A percentile compares a stretch with the other conserved stretches of the same genome.
Conservation (phyloP, 1,284 basidiomycete genomes). For the Spongiforma sp. region DNA sequence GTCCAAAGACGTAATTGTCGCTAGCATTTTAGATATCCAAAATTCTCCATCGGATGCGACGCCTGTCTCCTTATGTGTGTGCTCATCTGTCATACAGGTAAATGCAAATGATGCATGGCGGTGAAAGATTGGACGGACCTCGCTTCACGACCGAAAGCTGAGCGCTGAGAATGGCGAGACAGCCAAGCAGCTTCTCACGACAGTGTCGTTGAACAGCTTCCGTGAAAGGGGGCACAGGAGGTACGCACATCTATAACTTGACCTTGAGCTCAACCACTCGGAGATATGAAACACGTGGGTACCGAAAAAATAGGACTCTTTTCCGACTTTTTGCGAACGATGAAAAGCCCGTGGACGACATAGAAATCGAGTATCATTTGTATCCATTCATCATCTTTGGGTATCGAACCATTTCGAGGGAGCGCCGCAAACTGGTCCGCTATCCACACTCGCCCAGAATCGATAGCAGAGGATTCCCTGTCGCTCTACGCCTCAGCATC, state of each 20-base stretch:
- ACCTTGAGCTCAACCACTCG: constrained; percentile 4
- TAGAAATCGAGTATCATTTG: constrained; percentile 82
- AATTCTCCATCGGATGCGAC: constrained; percentile 75
- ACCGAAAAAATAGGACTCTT: constrained; percentile 69
- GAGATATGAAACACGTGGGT: background rate
- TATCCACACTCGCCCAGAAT: constrained; percentile 77
- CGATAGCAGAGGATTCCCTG: constrained; percentile 55
- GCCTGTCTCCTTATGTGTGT: constrained; percentile 59
- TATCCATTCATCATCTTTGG: constrained; percentile 84
- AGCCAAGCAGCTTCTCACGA: constrained; percentile 73
- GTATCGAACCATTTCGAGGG: constrained; percentile 81
- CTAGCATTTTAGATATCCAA: constrained; percentile 79
- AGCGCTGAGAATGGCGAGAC: constrained; percentile 76
- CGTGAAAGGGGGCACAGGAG: constrained; percentile 75
- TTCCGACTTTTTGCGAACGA: constrained; percentile 74
- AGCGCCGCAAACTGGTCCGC: constrained; percentile 86
- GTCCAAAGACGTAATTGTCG: constrained; percentile 64
- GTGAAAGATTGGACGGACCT: constrained; percentile 38
- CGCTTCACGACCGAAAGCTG: constrained; percentile 58
- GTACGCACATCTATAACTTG: constrained; percentile 59
- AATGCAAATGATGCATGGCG: constrained; percentile 1
- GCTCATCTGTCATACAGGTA: constrained; percentile 42
- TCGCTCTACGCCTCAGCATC: constrained; percentile 21
- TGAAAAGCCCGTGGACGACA: constrained; percentile 83
- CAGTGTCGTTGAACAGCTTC: constrained; percentile 72